Evolutionary conservation across 352 stramenopile genomes (phyloP).

Genomic region (Phytopythium boreale): DNA sequence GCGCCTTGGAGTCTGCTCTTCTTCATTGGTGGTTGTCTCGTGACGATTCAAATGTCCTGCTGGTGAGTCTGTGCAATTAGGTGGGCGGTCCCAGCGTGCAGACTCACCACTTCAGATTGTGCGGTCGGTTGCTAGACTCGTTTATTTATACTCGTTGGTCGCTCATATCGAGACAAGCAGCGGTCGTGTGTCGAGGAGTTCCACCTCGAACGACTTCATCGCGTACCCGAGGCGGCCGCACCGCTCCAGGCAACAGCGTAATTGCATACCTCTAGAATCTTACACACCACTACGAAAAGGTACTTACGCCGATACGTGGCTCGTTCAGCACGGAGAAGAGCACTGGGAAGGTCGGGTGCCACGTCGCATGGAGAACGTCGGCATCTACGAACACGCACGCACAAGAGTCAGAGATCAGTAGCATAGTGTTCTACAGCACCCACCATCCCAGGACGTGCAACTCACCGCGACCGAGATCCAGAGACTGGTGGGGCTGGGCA

Average conservation of each 20-base stretch:
- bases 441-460: background rate
- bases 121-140: too few relatives aligned
- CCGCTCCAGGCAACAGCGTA: too few relatives aligned
- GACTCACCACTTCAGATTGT: too few relatives aligned
- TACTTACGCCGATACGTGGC: background rate
- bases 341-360: background rate
- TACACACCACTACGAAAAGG: background rate
- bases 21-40: background rate
- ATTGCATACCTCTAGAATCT: too few relatives aligned
- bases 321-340: background rate
- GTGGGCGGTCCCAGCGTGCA: background rate
- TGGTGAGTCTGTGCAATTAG: too few relatives aligned
- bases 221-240: too few relatives aligned
- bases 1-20: conserved; percentile 1
- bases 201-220: too few relatives aligned
- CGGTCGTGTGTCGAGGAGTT: too few relatives aligned
- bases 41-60: too few relatives aligned
- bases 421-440: background rate
- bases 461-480: background rate
- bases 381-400: background rate
- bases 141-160: background rate
- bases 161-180: too few relatives aligned
- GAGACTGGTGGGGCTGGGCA: background rate
- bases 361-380: background rate
- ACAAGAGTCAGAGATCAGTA: background rate